Percentiles rank a stretch among this genome's conserved stretches.
These are phyloP conservation scores for Rhododendron ferrugineum DNA, from an alignment of 148 eudicot species.

Conservation along the genomic window DNA sequence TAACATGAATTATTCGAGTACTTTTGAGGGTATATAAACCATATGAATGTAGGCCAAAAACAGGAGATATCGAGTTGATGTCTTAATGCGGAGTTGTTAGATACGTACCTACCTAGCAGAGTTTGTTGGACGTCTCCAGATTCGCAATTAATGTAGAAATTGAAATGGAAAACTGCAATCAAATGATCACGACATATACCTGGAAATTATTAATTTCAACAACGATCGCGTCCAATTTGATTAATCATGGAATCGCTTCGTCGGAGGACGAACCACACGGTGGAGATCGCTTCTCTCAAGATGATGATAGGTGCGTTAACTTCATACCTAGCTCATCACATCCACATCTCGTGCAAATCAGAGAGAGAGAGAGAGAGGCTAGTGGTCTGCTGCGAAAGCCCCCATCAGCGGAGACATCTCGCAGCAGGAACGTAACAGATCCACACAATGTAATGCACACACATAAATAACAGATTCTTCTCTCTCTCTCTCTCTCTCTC, in stretches of 20 bases:
- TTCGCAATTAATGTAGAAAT: not conserved
- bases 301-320: not conserved
- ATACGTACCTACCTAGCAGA: not conserved
- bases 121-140: not conserved
- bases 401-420: not conserved
- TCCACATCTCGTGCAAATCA: not conserved
- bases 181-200: not conserved
- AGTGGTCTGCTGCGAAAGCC: conserved; percentile 4
- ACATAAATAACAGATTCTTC: not conserved
- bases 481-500: not conserved
- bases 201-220: not conserved
- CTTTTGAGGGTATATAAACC: not conserved
- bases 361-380: not conserved
- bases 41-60: not conserved
- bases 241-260: not conserved
- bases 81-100: not conserved
- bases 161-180: not conserved
- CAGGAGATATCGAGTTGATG: not conserved
- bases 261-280: not conserved
- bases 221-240: not conserved
- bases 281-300: not conserved
- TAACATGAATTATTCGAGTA: not conserved
- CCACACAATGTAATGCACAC: not conserved
- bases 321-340: not conserved
- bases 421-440: conserved; percentile 7